Conservation (phyloP, 768 basidiomycete genomes). For the Boletus tomentosulus region DNA sequence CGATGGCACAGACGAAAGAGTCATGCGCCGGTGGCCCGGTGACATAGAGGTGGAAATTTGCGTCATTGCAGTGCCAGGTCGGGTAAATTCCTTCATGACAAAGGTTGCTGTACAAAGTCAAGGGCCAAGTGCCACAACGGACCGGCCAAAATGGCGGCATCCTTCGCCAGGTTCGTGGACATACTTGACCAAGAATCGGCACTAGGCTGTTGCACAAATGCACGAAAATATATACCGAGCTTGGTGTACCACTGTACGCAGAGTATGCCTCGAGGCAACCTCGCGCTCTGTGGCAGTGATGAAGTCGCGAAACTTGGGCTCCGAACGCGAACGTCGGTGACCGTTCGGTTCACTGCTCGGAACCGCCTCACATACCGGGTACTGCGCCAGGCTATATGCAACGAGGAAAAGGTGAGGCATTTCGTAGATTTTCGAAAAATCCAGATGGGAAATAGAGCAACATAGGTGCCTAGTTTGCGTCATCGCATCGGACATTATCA, state of each 20-base stretch:
- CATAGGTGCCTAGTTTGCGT: not conserved
- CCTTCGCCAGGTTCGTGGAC: slow-evolving; percentile 5
- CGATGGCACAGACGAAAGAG: slow-evolving; percentile 7
- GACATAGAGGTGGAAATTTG: slow-evolving; percentile 10
- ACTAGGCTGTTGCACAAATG: not conserved
- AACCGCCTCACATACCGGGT: slow-evolving; percentile 9
- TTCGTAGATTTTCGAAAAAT: slow-evolving; percentile 2
- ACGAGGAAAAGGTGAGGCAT: slow-evolving; percentile 23
- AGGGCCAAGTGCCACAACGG: not conserved
- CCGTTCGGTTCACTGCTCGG: slow-evolving; percentile 3
- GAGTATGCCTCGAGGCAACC: slow-evolving; percentile 27
- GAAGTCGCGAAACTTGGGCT: not conserved
- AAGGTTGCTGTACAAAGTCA: slow-evolving; percentile 10
- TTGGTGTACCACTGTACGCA: not conserved
- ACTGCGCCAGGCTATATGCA: slow-evolving; percentile 6
- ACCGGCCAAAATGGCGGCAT: not conserved
- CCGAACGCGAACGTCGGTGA: slow-evolving; percentile 7
- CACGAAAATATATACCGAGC: not conserved
- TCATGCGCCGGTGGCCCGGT: slow-evolving; percentile 11
- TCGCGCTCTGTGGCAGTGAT: slow-evolving; percentile 23
- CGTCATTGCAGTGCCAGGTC: slow-evolving; percentile 21
- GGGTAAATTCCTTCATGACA: slow-evolving; percentile 6
- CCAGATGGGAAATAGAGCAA: not conserved
- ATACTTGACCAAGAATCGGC: not conserved
- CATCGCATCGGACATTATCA: not conserved